Evolutionary conservation across 129 eudicot genomes (phyloP).

Genomic region (Tagetes patula): DNA sequence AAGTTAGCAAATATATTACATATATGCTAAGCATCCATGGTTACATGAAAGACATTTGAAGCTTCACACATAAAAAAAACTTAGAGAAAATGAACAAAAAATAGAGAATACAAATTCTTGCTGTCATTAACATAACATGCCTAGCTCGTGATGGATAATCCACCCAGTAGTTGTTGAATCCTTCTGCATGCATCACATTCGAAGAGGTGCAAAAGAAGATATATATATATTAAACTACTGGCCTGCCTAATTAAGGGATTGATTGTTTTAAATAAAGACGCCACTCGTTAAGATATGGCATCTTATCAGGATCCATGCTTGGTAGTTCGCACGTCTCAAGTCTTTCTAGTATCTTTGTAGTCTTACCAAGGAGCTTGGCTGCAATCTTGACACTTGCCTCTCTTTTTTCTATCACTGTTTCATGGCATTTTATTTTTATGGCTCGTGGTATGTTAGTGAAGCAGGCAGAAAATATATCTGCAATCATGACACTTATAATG

Average conservation of each 20-base stretch:
- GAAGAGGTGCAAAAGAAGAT: too few species aligned
- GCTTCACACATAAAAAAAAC: constrained; percentile 3
- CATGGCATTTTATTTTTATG: constrained; percentile 13
- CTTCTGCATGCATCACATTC: not conserved
- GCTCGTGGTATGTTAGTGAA: constrained; percentile 25
- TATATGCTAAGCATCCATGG: not conserved
- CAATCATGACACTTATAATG: constrained; percentile 4
- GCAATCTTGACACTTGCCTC: constrained; percentile 25
- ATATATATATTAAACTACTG: too few species aligned
- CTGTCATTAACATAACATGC: not conserved
- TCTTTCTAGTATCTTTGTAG: constrained; percentile 10
- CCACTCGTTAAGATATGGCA: constrained; percentile 17
- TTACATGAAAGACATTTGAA: not conserved
- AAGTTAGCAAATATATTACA: too few species aligned
- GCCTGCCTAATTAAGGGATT: not conserved
- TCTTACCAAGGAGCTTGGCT: constrained; percentile 31
- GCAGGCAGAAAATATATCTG: constrained; percentile 24
- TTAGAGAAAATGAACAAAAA: not conserved
- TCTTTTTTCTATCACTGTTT: constrained; percentile 19
- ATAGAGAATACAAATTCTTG: not conserved
- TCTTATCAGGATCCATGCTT: constrained; percentile 11
- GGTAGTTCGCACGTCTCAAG: not conserved
- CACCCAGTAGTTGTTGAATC: not conserved
- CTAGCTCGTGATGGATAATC: too few species aligned
- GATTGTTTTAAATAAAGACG: not conserved